Percentiles rank a stretch among this genome's conserved stretches.
Conservation (phyloP, 495 filamentous ascomycete species). For the Aspergillus panamensis region DNA sequence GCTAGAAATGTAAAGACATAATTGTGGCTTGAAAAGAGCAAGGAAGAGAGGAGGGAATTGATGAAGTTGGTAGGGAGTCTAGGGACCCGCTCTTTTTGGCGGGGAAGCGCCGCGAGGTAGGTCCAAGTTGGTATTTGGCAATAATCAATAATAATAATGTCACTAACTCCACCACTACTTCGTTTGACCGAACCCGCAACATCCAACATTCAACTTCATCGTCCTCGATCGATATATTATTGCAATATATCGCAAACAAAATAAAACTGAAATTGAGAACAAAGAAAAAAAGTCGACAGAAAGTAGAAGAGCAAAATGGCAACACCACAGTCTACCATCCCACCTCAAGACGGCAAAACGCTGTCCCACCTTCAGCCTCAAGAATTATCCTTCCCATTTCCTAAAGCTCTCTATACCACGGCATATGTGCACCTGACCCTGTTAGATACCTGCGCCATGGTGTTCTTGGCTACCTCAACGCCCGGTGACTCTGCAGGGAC, state of each 20-base stretch:
- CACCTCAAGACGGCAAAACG: slow-evolving; percentile 1
- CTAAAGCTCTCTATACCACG: slow-evolving; percentile 68
- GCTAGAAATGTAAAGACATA: slow-evolving; percentile 1
- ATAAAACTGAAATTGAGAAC: background rate
- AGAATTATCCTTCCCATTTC: slow-evolving; percentile 75
- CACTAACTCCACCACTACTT: background rate
- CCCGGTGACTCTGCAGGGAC: slow-evolving; percentile 51
- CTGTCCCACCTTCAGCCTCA: slow-evolving; percentile 42
- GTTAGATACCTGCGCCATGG: slow-evolving; percentile 58
- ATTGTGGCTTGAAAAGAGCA: background rate
- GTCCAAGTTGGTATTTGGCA: too few species aligned
- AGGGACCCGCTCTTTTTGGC: slow-evolving; percentile 22
- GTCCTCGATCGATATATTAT: background rate
- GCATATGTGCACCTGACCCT: slow-evolving; percentile 76
- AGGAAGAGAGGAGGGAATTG: background rate
- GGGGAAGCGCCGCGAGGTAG: slow-evolving; percentile 19
- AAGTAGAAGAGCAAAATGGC: background rate
- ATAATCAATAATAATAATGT: too few species aligned
- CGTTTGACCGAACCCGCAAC: background rate
- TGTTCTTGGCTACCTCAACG: slow-evolving; percentile 73
- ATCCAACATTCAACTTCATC: background rate
- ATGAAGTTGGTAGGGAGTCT: slow-evolving; percentile 4
- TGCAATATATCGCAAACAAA: background rate
- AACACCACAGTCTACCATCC: slow-evolving; percentile 6
- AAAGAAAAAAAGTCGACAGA: background rate